Conservation (phyloP, 2,329 filamentous ascomycete genomes). For the Ophiostoma ulmi region DNA sequence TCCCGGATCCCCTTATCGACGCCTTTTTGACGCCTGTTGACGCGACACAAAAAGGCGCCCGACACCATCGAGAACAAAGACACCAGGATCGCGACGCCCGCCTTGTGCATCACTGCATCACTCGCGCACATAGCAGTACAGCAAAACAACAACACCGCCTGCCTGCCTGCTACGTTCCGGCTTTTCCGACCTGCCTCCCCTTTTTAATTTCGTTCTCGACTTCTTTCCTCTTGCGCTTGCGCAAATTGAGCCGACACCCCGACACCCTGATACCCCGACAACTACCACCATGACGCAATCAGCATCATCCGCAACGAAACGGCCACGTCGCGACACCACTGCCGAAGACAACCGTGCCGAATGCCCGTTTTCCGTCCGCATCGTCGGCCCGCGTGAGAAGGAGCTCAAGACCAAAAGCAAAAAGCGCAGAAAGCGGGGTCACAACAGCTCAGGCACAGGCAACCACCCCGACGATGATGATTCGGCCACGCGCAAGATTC, state of each 20-base stretch:
- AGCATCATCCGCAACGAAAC: slow-evolving; percentile 36
- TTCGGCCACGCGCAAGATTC: slow-evolving; percentile 41
- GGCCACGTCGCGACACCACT: slow-evolving; percentile 34
- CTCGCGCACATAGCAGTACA: background rate
- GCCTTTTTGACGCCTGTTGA: slow-evolving; percentile 10
- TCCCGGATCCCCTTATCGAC: slow-evolving; percentile 4
- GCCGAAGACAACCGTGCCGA: slow-evolving; percentile 51
- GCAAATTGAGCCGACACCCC: background rate
- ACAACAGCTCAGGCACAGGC: slow-evolving; percentile 17
- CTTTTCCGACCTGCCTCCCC: background rate
- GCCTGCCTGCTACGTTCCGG: background rate
- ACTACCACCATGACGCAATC: slow-evolving; percentile 24
- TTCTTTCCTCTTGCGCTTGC: background rate
- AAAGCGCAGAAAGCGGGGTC: slow-evolving; percentile 41
- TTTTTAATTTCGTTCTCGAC: background rate
- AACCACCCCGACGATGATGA: slow-evolving; percentile 35
- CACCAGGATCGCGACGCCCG: background rate
- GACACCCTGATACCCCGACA: background rate
- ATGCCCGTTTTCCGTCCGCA: slow-evolving; percentile 48
- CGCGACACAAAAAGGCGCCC: slow-evolving; percentile 19
- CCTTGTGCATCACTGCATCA: background rate
- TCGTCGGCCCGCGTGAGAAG: slow-evolving; percentile 45
- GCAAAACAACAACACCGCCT: background rate
- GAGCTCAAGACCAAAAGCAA: slow-evolving; percentile 40
- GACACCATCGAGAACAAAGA: slow-evolving; percentile 9